These are phyloP conservation scores for Ganoderma lingzhi DNA, from an alignment of 1,284 basidiomycete species.

Conservation along the genomic window DNA sequence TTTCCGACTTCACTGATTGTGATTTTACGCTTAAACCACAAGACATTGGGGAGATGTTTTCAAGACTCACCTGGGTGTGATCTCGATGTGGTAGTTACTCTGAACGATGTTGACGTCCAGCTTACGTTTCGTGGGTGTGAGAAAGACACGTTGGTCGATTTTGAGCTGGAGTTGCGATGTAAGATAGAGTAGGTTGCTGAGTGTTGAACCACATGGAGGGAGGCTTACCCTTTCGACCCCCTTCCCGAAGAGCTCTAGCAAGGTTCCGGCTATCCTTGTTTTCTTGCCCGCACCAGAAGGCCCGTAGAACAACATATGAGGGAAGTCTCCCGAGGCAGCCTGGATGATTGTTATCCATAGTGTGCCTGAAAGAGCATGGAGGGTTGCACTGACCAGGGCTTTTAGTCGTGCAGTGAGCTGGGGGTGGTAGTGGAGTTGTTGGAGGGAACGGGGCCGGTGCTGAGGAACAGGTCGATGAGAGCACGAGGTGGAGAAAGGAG, in stretches of 20 bases:
- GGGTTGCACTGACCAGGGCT: slow-evolving; percentile 72
- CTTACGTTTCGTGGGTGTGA: slow-evolving; percentile 95
- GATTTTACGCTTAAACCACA: not conserved
- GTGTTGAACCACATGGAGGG: too few species aligned
- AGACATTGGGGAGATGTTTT: not conserved
- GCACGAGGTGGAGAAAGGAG: not conserved
- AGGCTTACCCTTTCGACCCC: slow-evolving; percentile 88
- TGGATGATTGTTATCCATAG: slow-evolving; percentile 37
- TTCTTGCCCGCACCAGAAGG: slow-evolving; percentile 98
- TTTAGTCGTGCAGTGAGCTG: slow-evolving; percentile 83
- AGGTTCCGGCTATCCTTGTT: slow-evolving; percentile 91
- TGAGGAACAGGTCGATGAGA: slow-evolving; percentile 43
- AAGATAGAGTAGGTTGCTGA: not conserved
- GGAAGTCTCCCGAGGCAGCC: slow-evolving; percentile 93
- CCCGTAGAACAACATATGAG: slow-evolving; percentile 98
- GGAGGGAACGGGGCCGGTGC: slow-evolving; percentile 89
- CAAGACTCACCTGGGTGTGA: slow-evolving; percentile 87
- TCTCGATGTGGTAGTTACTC: slow-evolving; percentile 97
- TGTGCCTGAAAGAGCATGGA: not conserved
- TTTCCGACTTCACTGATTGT: slow-evolving; percentile 89
- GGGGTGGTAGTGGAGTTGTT: slow-evolving; percentile 90
- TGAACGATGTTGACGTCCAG: slow-evolving; percentile 97
- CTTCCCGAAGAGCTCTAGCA: slow-evolving; percentile 91
- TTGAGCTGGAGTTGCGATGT: slow-evolving; percentile 71
- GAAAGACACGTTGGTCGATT: slow-evolving; percentile 97